Conservation (phyloP, 1,284 basidiomycete genomes). For the Volvariella volvacea region DNA sequence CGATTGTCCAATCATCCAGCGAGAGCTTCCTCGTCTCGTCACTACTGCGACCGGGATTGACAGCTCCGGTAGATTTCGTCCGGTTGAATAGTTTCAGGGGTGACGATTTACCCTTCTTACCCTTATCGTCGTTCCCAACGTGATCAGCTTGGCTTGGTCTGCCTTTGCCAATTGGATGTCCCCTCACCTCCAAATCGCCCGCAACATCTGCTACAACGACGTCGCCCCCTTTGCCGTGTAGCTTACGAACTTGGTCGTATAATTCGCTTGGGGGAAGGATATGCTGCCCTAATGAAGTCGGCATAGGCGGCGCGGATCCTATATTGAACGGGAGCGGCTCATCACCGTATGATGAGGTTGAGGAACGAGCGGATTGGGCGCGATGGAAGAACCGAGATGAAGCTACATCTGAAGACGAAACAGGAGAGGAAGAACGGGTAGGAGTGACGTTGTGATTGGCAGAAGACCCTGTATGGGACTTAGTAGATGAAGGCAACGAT, state of each 20-base stretch:
- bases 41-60: too few species aligned
- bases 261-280: conserved; percentile 50
- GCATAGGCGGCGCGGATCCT: conserved; percentile 2
- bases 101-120: too few species aligned
- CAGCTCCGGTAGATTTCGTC: too few species aligned
- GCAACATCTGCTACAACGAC: not conserved
- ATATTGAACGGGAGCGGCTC: conserved; percentile 13
- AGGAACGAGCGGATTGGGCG: conserved; percentile 43
- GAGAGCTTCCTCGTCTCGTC: too few species aligned
- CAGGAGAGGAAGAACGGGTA: conserved; percentile 45
- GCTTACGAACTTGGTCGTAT: conserved; percentile 17
- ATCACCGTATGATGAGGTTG: conserved; percentile 49
- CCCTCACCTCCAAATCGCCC: not conserved
- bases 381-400: conserved; percentile 45
- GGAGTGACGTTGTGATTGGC: conserved; percentile 36
- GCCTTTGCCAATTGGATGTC: not conserved
- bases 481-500: conserved; percentile 10
- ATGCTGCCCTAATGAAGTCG: conserved; percentile 24
- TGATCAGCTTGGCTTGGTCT: not conserved
- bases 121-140: too few species aligned
- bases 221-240: conserved; percentile 10
- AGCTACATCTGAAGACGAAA: conserved; percentile 47
- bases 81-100: too few species aligned
- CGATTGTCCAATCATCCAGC: conserved; percentile 23
- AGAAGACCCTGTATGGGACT: conserved; percentile 13